Conservation (phyloP, 1,284 basidiomycete species). For the Leccinum pachyderme region DNA sequence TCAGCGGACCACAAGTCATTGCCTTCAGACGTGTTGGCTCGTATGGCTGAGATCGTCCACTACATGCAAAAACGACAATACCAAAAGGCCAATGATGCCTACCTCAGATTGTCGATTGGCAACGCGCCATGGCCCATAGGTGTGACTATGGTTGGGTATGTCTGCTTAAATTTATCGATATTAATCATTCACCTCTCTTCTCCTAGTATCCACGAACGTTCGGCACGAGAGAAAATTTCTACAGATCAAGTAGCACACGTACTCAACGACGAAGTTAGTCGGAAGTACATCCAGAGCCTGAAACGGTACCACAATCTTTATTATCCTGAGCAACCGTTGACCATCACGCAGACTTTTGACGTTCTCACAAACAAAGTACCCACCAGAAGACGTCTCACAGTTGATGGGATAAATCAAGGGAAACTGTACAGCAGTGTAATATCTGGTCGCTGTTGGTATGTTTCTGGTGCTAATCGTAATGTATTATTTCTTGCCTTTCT, state of each 20-base stretch:
- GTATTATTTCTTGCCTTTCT: constrained; percentile 40
- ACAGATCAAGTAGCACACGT: constrained; percentile 97
- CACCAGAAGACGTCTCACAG: constrained; percentile 87
- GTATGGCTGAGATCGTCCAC: constrained; percentile 94
- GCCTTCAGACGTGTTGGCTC: constrained; percentile 81
- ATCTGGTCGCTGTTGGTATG: constrained; percentile 8
- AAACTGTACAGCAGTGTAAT: constrained; percentile 1
- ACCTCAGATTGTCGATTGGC: constrained; percentile 94
- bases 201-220: constrained; percentile 92
- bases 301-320: constrained; percentile 65
- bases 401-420: constrained; percentile 71
- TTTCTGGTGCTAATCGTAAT: constrained; percentile 5
- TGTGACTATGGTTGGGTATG: constrained; percentile 96
- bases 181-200: constrained; percentile 1
- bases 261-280: constrained; percentile 96
- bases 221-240: constrained; percentile 95
- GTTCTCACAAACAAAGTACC: constrained; percentile 93
- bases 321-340: constrained; percentile 4
- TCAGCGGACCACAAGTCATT: constrained; percentile 57
- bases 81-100: constrained; percentile 94
- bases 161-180: constrained; percentile 15
- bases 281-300: constrained; percentile 98
- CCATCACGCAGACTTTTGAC: constrained; percentile 70
- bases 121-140: constrained; percentile 99
- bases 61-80: constrained; percentile 96